Conservation (phyloP, 2,329 filamentous ascomycete species). For the Didymella sp. region DNA sequence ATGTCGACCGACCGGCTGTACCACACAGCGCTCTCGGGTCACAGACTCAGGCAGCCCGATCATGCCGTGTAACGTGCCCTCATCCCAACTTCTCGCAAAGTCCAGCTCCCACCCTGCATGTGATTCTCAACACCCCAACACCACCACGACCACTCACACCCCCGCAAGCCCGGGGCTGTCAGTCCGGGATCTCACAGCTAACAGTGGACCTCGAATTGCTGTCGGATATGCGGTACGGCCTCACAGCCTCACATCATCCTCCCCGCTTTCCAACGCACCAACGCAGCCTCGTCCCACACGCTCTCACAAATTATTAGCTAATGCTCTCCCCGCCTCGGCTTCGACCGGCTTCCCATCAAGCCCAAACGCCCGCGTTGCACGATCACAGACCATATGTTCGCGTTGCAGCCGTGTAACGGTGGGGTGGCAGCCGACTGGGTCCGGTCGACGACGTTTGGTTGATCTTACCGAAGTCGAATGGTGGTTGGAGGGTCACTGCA, state of each 20-base stretch:
- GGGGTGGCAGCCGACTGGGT: slow-evolving; percentile 17
- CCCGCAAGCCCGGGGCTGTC: slow-evolving; percentile 21
- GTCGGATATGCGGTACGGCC: slow-evolving; percentile 14
- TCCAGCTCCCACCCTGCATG: not conserved
- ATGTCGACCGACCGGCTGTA: not conserved
- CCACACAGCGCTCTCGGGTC: not conserved
- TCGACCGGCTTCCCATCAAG: not conserved
- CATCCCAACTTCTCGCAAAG: not conserved
- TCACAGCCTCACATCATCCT: not conserved
- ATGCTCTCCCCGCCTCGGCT: not conserved
- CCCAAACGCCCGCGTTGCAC: slow-evolving; percentile 7
- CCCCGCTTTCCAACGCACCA: not conserved
- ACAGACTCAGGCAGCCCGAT: not conserved
- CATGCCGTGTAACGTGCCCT: not conserved
- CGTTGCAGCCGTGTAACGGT: slow-evolving; percentile 11
- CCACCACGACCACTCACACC: not conserved
- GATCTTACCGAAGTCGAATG: not conserved
- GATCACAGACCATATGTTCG: slow-evolving; percentile 33
- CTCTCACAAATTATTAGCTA: not conserved
- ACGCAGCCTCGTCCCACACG: not conserved
- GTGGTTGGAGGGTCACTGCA: slow-evolving; percentile 5
- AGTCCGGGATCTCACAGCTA: slow-evolving; percentile 9
- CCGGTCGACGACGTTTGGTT: not conserved
- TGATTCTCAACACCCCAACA: not conserved
- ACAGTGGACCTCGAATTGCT: slow-evolving; percentile 5